Conservation (phyloP, 73 alveolate species). For the Paramecium caudatum region DNA sequence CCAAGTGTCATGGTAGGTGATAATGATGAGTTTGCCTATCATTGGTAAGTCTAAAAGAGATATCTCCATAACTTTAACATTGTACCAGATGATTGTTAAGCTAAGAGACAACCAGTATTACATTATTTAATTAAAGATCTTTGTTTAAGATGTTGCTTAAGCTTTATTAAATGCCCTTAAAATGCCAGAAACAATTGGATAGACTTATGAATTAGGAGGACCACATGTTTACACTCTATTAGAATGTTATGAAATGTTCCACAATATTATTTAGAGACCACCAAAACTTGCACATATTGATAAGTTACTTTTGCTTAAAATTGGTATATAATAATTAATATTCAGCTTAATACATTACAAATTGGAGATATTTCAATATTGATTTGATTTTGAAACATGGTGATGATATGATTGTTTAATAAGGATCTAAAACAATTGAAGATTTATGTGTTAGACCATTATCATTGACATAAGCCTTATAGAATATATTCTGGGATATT, state of each 20-base stretch:
- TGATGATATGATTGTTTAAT: slow-evolving; percentile 72
- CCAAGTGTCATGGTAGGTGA: slow-evolving; percentile 79
- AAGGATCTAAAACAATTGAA: slow-evolving; percentile 70
- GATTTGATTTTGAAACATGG: slow-evolving; percentile 76
- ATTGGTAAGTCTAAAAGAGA: slow-evolving; percentile 70
- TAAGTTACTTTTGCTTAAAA: slow-evolving; percentile 48
- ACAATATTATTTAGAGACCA: slow-evolving; percentile 75
- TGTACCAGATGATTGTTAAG: slow-evolving; percentile 80
- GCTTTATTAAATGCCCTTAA: slow-evolving; percentile 76
- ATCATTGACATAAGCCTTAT: slow-evolving; percentile 70
- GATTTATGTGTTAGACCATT: slow-evolving; percentile 79
- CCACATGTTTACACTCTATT: slow-evolving; percentile 79
- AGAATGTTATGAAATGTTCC: slow-evolving; percentile 79
- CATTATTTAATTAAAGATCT: slow-evolving; percentile 25
- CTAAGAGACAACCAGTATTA: slow-evolving; percentile 76
- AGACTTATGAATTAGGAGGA: slow-evolving; percentile 83
- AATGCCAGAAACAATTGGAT: slow-evolving; percentile 79
- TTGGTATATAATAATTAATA: not conserved
- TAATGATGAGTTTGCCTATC: slow-evolving; percentile 75
- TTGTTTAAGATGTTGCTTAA: slow-evolving; percentile 77
- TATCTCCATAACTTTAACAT: slow-evolving; percentile 72
- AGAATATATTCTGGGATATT: slow-evolving; percentile 45
- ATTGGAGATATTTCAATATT: slow-evolving; percentile 73
- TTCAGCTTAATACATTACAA: slow-evolving; percentile 66
- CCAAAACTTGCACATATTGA: slow-evolving; percentile 75